phyloP scores from a whole-genome alignment of 2,329 filamentous ascomycete genomes.

The Tolypocladium capitatum region DNA sequence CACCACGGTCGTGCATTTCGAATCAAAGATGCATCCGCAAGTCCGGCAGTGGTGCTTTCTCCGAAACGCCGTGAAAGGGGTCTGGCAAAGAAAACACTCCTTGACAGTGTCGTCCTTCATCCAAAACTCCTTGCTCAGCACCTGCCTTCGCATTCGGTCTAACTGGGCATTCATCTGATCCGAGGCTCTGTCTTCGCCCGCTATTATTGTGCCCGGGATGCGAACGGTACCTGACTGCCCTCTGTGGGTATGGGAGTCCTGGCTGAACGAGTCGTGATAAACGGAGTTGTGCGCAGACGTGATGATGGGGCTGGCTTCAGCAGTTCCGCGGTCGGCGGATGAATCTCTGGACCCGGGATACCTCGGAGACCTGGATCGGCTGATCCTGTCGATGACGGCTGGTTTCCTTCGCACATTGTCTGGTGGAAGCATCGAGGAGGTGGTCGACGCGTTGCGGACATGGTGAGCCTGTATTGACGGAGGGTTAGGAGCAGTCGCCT shows the following conservation, averaged over 20 bases:
- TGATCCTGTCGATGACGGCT: constrained; percentile 43
- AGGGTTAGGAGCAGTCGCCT: constrained; percentile 17
- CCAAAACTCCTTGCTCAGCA: constrained; percentile 93
- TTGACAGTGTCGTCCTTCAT: constrained; percentile 98
- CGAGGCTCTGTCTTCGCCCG: constrained; percentile 38
- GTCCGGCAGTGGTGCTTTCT: constrained; percentile 93
- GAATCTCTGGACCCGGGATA: constrained; percentile 40
- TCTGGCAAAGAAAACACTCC: constrained; percentile 87
- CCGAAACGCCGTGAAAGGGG: constrained; percentile 82
- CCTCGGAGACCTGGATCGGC: constrained; percentile 28
- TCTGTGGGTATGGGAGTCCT: constrained; percentile 30
- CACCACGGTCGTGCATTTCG: constrained; percentile 88
- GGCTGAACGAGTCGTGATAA: constrained; percentile 41
- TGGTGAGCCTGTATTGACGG: constrained; percentile 22
- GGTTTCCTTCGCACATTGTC: constrained; percentile 30
- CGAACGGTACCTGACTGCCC: constrained; percentile 31
- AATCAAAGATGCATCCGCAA: constrained; percentile 97
- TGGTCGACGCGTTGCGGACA: constrained; percentile 18
- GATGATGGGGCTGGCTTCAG: constrained; percentile 42
- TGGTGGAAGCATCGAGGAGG: constrained; percentile 22
- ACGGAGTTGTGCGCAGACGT: constrained; percentile 46
- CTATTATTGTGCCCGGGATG: constrained; percentile 43
- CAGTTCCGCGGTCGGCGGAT: constrained; percentile 42
- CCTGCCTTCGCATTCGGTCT: constrained; percentile 67
- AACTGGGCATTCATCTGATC: constrained; percentile 48